Evolutionary conservation across 805 yeast species (phyloP), one percentile per base, ranked within the genome.

Genomic region (Yarrowia keelungensis): DNA sequence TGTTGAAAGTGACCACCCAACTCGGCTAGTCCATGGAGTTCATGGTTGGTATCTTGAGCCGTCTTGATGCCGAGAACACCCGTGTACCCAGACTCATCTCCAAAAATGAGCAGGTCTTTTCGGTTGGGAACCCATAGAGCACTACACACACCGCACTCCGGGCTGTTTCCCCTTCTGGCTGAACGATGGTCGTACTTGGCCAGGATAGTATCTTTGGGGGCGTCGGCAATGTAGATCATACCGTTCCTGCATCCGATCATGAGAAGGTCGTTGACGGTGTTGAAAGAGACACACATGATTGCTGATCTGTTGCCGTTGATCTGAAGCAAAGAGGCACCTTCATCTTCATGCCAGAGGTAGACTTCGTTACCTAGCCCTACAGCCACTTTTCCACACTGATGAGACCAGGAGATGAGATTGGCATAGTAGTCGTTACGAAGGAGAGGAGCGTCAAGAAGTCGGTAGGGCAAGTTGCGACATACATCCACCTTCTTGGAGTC

Each of bases 381-480:
- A 0, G 88, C 87, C 0, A 90, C 78, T 26, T 79, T 79, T 46
- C 81, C 82, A 0, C 53, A 43, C 19, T 71, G 72, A 10, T 73
- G 76, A 0, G 92, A 86, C 95, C 96, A 91, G 4, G 91, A 84
- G 0, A 90, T 83, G 68, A 89, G 79, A 74, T 89, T 89, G 1
- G 90, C 83, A 76, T 91, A 91, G 74, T 86, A 91, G 74, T 91
- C 95, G 75, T 89, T 87, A 70, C 88, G 79, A 59, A 91, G 76
- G 1, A 86, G 85, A 0, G 91, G 91, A 0, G 93, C 92, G 74
- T 85, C 87, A 15, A 87, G 75, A 0, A 85, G 85, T 71, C 83
- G 80, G 71, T 78, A 84, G 0, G 88, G 70, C n/a, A 69, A 10
- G 49, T 67, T 62, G 36, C 67, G 43, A 8, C 39, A 43, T 2